These are phyloP conservation scores for Myxozyma geophila DNA, from an alignment of 805 yeast species.

Conservation along the genomic window DNA sequence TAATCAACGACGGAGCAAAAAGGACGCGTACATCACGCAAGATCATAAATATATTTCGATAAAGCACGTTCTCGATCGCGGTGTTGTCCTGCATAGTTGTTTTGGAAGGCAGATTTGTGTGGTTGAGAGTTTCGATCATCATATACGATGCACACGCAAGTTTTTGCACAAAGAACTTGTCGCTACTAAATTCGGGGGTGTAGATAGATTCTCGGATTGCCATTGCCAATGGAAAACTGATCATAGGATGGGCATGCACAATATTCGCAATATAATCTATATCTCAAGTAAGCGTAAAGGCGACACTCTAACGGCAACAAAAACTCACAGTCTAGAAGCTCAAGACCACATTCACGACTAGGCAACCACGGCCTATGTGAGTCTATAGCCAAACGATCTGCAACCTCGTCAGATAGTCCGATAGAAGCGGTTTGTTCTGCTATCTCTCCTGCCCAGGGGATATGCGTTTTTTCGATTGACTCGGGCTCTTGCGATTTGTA, in stretches of 20 bases:
- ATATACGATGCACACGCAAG: slow-evolving; percentile 28
- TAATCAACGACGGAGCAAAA: slow-evolving; percentile 25
- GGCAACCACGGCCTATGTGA: slow-evolving; percentile 32
- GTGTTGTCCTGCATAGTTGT: slow-evolving; percentile 5
- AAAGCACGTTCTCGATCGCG: slow-evolving; percentile 20
- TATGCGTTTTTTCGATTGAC: background rate
- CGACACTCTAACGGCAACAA: background rate
- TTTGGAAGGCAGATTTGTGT: background rate
- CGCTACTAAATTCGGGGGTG: slow-evolving; percentile 11
- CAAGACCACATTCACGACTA: slow-evolving; percentile 10
- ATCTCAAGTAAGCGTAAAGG: background rate
- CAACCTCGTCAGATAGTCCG: slow-evolving; percentile 32
- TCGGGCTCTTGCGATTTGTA: background rate
- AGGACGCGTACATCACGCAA: slow-evolving; percentile 27
- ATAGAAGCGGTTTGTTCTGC: slow-evolving; percentile 18
- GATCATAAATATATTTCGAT: slow-evolving; percentile 26
- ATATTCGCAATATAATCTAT: slow-evolving; percentile 16
- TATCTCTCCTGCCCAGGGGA: slow-evolving; percentile 24
- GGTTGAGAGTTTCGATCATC: slow-evolving; percentile 28
- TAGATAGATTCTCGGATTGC: slow-evolving; percentile 20
- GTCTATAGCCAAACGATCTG: slow-evolving; percentile 27
- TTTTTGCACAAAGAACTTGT: slow-evolving; percentile 23
- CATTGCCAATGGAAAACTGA: slow-evolving; percentile 13
- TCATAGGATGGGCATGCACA: slow-evolving; percentile 10
- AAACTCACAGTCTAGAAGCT: slow-evolving; percentile 21